Evolutionary conservation across 441 rosid species (phyloP).

Genomic region (Hypseocharis bilobata): DNA sequence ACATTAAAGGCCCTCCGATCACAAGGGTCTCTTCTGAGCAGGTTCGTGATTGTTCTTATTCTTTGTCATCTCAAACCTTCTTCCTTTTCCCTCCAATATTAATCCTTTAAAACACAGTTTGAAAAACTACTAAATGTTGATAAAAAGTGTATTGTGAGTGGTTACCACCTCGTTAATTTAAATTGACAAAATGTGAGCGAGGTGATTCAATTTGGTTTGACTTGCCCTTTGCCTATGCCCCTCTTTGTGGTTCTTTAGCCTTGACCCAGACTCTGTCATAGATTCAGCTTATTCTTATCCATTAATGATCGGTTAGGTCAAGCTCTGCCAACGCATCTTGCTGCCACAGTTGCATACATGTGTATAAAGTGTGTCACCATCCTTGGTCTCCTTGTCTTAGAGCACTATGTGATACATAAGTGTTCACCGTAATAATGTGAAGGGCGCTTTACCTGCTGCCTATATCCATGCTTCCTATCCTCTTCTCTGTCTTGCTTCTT

Average conservation of each 20-base stretch:
- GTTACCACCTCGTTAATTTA: no score
- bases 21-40: conserved; percentile 57
- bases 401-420: no score
- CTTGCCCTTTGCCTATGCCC: neutral
- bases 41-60: conserved; percentile 31
- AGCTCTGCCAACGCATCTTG: no score
- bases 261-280: neutral
- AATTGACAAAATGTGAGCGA: no score
- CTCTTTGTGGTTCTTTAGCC: neutral
- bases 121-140: neutral
- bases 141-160: neutral
- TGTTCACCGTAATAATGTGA: no score
- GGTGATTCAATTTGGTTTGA: neutral
- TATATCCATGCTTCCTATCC: no score
- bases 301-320: neutral
- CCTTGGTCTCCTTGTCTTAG: no score
- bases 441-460: no score
- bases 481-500: neutral
- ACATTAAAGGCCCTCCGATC: conserved; percentile 27
- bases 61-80: neutral
- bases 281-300: neutral
- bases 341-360: no score
- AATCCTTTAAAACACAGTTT: neutral
- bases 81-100: neutral
- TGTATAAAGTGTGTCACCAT: no score